phyloP scores from a whole-genome alignment of 106 monocot genomes.

The Platanthera guangdongensis region DNA sequence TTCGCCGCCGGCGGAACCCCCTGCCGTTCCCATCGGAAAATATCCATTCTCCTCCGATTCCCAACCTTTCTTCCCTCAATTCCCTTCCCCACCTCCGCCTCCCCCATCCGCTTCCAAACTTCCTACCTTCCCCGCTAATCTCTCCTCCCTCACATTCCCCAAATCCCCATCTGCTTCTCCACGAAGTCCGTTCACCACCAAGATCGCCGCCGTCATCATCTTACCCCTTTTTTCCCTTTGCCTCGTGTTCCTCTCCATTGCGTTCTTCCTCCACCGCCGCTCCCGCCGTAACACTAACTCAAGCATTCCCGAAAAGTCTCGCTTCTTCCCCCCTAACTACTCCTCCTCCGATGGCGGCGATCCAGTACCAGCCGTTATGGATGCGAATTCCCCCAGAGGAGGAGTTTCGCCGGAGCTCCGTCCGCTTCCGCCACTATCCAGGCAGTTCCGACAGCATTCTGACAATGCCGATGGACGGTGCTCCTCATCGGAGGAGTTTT shows the following conservation, averaged over 20 bases:
- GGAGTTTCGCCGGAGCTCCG: constrained; percentile 42
- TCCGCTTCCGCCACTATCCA: constrained; percentile 34
- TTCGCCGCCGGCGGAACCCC: neutral
- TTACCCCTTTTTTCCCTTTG: constrained; percentile 9
- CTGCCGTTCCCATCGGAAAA: constrained; percentile 5
- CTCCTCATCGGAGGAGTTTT: constrained; percentile 49
- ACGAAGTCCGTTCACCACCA: neutral
- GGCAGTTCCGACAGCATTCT: neutral
- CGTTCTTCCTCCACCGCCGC: constrained; percentile 16
- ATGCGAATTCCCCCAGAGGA: constrained; percentile 3
- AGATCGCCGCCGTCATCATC: constrained; percentile 14
- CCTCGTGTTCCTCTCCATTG: constrained; percentile 13
- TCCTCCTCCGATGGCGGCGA: neutral
- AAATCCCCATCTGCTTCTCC: neutral
- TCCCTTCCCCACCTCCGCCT: constrained; percentile 6
- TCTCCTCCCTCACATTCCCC: constrained; percentile 23
- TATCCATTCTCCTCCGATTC: constrained; percentile 9
- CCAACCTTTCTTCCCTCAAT: constrained; percentile 7
- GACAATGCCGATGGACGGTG: constrained; percentile 13
- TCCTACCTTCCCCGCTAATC: constrained; percentile 18
- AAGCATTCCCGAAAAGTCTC: neutral
- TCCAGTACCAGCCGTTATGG: neutral
- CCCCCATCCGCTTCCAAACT: constrained; percentile 17
- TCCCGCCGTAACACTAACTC: neutral
- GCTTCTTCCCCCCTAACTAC: constrained; percentile 2